phyloP scores from a whole-genome alignment of 2,329 filamentous ascomycete genomes.

The Mycocentrospora acerina region DNA sequence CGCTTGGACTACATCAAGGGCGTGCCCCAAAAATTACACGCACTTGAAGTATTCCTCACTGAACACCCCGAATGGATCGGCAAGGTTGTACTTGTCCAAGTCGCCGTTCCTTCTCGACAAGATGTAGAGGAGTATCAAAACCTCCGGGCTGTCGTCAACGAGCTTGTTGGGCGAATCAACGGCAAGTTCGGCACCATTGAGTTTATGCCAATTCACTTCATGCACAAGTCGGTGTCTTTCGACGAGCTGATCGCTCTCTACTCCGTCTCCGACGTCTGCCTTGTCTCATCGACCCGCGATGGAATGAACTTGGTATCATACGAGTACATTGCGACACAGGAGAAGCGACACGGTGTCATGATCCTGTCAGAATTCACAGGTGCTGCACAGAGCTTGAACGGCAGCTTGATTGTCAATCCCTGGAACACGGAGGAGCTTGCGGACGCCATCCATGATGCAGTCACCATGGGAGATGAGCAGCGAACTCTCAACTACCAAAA shows the following conservation, averaged over 20 bases:
- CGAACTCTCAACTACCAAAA: constrained; percentile 85
- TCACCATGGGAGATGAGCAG: constrained; percentile 91
- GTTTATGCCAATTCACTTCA: constrained; percentile 98
- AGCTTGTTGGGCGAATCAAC: constrained; percentile 95
- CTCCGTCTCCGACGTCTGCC: constrained; percentile 85
- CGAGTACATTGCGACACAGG: constrained; percentile 94
- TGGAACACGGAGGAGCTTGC: constrained; percentile 98
- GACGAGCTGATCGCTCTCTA: constrained; percentile 94
- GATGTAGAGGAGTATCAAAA: constrained; percentile 99
- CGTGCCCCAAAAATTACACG: constrained; percentile 95
- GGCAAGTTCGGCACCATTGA: constrained; percentile 96
- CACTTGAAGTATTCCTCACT: constrained; percentile 92
- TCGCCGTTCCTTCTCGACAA: constrained; percentile 89
- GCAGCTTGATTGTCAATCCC: constrained; percentile 91
- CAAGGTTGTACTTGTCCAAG: constrained; percentile 93
- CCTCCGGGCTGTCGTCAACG: constrained; percentile 90
- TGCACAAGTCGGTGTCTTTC: constrained; percentile 93
- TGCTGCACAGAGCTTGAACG: constrained; percentile 90
- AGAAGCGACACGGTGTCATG: constrained; percentile 87
- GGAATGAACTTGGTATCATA: constrained; percentile 99
- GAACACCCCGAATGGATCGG: constrained; percentile 98
- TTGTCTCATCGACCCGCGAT: constrained; percentile 93
- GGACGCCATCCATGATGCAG: constrained; percentile 90
- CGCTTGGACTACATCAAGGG: constrained; percentile 98
- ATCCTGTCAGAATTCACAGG: constrained; percentile 97